Evolutionary conservation across 2,329 filamentous ascomycete genomes (phyloP), one percentile per base, ranked within the genome.

Genomic region (Xylaria multiplex): DNA sequence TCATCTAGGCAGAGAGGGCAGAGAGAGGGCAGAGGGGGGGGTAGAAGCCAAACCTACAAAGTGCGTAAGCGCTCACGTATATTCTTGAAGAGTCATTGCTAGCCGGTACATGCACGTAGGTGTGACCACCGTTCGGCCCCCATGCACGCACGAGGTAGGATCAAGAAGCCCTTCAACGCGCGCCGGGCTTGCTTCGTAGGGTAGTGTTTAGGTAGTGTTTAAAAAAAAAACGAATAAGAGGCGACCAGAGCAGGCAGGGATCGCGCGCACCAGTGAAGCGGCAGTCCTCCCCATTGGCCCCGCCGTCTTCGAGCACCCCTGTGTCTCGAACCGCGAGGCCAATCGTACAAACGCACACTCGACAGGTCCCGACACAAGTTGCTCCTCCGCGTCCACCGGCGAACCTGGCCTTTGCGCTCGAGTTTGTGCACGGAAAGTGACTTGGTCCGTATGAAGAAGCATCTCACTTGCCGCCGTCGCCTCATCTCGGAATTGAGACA

Each of bases 251-350:
- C 50, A 66, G 42, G 66, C 69, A 69, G 67, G 69, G 71, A 66
- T 40, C 46, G 59, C 68, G 62, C 72, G 71, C 61, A 60, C 69
- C 66, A 62, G 56, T 71, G 65, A 70, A 71, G 71, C 71, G 66
- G 67, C 65, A 71, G 37, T 14, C 45, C 45, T 67, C 69, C 69
- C 70, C 46, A 73, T 74, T 74, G 72, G 73, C 63, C 45, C 45
- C 45, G 60, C 56, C 53, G 30, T 48, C 62, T 43, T 57, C 46
- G 30, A 6, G 58, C 64, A 70, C 64, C 71, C 72, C 56, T 70
- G 71, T 64, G 50, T 49, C 55, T 52, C 32, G 22, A 49, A 42
- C 52, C 22, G 43, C 52, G 37, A 58, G 57, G 57, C 56, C 50
- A 61, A 53, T 60, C 56, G 58, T 32, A 48, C 52, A 40, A 27